Conservation (phyloP, 805 yeast genomes). For the Blastobotrys parvus region DNA sequence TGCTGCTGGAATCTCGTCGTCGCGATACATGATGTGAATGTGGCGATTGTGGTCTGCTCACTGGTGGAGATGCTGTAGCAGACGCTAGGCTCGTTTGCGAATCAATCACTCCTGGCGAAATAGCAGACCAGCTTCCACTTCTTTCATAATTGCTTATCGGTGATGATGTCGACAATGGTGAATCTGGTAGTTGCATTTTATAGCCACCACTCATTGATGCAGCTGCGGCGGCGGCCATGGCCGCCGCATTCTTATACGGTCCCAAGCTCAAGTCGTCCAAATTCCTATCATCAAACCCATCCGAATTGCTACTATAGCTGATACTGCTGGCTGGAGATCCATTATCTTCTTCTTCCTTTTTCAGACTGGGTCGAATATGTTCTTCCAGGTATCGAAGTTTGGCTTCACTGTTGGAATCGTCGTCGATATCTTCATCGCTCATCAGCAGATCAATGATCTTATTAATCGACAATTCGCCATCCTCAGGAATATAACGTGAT, state of each 20-base stretch:
- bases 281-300: too few species aligned
- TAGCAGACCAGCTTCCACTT: too few species aligned
- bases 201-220: conserved; percentile 9
- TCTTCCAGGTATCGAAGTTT: too few species aligned
- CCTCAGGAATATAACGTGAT: conserved; percentile 12
- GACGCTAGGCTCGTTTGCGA: too few species aligned
- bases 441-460: conserved; percentile 15
- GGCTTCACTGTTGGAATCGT: background rate
- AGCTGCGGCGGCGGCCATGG: conserved; percentile 16
- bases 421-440: conserved; percentile 2
- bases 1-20: too few species aligned
- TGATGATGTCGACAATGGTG: too few species aligned
- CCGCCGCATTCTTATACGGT: conserved; percentile 10
- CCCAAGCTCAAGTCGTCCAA: conserved; percentile 9
- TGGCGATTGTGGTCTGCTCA: too few species aligned
- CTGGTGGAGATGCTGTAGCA: too few species aligned
- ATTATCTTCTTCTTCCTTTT: background rate
- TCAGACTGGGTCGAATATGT: background rate
- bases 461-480: conserved; percentile 18
- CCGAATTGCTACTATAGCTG: too few species aligned
- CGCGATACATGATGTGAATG: too few species aligned
- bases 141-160: too few species aligned
- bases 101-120: too few species aligned
- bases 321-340: conserved; percentile 1
- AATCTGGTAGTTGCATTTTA: background rate